Conservation (phyloP, 805 yeast genomes). For the Cyberlindnera maritima region DNA sequence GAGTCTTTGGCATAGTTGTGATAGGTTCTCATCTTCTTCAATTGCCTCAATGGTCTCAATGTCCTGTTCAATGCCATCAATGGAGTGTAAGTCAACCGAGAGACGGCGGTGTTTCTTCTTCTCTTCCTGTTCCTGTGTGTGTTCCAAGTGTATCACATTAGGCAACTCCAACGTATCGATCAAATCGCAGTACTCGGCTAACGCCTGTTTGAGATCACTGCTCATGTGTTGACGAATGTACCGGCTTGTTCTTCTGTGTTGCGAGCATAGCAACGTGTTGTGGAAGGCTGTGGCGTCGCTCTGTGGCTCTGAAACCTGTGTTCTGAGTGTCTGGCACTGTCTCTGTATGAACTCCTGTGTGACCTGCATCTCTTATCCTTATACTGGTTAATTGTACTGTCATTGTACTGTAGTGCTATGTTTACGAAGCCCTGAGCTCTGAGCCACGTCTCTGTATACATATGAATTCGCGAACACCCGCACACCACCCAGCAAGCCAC, state of each 20-base stretch:
- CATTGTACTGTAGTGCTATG: no score
- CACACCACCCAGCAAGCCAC: no score
- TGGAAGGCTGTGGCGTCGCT: constrained; percentile 12
- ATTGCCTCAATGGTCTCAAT: constrained; percentile 6
- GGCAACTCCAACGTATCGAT: constrained; percentile 14
- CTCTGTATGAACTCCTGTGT: constrained; percentile 1
- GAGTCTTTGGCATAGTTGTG: constrained; percentile 32
- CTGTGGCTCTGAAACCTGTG: not conserved
- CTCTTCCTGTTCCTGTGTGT: constrained; percentile 8
- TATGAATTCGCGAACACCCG: no score
- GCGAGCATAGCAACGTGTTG: constrained; percentile 14
- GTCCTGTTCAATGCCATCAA: constrained; percentile 5
- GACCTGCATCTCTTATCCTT: not conserved
- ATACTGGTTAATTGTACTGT: no score
- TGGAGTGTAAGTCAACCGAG: constrained; percentile 23
- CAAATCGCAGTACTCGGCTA: constrained; percentile 2
- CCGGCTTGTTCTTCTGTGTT: constrained; percentile 11
- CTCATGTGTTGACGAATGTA: constrained; percentile 3
- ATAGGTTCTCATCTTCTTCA: constrained; percentile 26
- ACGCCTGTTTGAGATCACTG: not conserved
- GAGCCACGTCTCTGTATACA: no score
- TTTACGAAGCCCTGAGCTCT: not conserved
- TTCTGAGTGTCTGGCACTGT: constrained; percentile 3
- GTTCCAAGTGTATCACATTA: constrained; percentile 10
- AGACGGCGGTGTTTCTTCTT: constrained; percentile 16